Evolutionary conservation across 768 basidiomycete genomes (phyloP).

Genomic region (Lyophyllum atratum): DNA sequence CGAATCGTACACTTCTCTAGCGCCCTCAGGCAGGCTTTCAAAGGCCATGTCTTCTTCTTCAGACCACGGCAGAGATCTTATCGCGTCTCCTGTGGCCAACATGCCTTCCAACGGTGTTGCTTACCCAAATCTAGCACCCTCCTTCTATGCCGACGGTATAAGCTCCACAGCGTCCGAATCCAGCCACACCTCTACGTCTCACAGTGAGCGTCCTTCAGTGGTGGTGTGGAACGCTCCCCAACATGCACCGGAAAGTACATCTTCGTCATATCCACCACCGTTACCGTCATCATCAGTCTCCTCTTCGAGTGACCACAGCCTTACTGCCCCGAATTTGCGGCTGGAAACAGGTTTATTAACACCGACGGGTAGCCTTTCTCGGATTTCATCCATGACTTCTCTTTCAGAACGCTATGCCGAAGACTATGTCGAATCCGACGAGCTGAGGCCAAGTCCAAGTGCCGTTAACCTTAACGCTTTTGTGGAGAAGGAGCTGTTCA

Average conservation of each 20-base stretch:
- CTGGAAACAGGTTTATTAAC: neutral
- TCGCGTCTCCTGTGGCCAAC: neutral
- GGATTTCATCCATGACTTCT: conserved; percentile 7
- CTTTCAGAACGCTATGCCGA: neutral
- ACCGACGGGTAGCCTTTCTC: conserved; percentile 1
- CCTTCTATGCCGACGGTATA: conserved; percentile 7
- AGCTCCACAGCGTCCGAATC: neutral
- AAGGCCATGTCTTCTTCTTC: neutral
- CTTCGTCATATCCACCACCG: neutral
- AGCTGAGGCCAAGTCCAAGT: neutral
- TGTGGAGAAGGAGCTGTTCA: conserved; percentile 57
- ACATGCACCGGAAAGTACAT: neutral
- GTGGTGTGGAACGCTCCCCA: neutral
- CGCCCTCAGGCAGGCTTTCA: neutral
- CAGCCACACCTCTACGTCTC: neutral
- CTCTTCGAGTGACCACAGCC: neutral
- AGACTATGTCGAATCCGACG: neutral
- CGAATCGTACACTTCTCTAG: neutral
- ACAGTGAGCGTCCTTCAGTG: neutral
- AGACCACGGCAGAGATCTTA: neutral
- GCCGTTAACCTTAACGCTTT: conserved; percentile 48
- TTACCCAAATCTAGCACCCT: neutral
- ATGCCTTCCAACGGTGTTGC: neutral
- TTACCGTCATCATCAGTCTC: neutral
- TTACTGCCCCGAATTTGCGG: neutral